Evolutionary conservation across 2,329 filamentous ascomycete genomes (phyloP).

Genomic region (Penicillium italicum): DNA sequence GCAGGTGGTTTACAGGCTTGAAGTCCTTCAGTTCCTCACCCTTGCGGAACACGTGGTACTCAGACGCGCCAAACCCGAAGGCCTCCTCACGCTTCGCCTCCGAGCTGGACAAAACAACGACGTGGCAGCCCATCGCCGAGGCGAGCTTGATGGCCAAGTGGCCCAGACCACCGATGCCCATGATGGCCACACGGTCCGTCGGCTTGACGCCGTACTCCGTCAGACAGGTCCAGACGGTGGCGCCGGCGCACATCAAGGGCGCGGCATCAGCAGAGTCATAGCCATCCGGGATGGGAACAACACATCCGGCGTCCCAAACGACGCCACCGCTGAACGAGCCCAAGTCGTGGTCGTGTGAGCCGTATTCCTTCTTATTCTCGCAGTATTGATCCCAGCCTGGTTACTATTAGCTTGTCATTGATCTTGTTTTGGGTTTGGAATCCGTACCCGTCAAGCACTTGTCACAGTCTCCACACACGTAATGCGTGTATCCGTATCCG

Average conservation of each 20-base stretch:
- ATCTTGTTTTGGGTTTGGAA: not conserved
- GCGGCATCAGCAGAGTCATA: constrained; percentile 32
- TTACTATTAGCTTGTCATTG: not conserved
- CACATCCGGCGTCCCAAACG: constrained; percentile 36
- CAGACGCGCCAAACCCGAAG: constrained; percentile 23
- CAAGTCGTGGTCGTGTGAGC: constrained; percentile 30
- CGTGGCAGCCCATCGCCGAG: constrained; percentile 64
- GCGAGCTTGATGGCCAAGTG: constrained; percentile 69
- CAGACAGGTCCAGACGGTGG: constrained; percentile 53
- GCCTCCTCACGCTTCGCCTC: constrained; percentile 29
- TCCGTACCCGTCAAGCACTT: constrained; percentile 30
- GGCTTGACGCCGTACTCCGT: constrained; percentile 59
- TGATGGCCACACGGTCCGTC: constrained; percentile 65
- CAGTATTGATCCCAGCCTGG: constrained; percentile 35
- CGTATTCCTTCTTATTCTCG: constrained; percentile 33
- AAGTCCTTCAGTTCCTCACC: constrained; percentile 20
- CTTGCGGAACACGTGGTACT: constrained; percentile 25
- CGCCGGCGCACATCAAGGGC: constrained; percentile 39
- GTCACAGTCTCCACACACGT: constrained; percentile 35
- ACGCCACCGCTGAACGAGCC: constrained; percentile 33
- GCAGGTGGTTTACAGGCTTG: constrained; percentile 26
- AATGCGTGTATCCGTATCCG: constrained; percentile 37
- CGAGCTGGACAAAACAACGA: constrained; percentile 31
- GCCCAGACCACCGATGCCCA: constrained; percentile 68
- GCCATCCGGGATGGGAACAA: constrained; percentile 38